These are phyloP conservation scores for Solanum appendiculatum DNA, from an alignment of 257 asterid genomes.

Conservation along the genomic window DNA sequence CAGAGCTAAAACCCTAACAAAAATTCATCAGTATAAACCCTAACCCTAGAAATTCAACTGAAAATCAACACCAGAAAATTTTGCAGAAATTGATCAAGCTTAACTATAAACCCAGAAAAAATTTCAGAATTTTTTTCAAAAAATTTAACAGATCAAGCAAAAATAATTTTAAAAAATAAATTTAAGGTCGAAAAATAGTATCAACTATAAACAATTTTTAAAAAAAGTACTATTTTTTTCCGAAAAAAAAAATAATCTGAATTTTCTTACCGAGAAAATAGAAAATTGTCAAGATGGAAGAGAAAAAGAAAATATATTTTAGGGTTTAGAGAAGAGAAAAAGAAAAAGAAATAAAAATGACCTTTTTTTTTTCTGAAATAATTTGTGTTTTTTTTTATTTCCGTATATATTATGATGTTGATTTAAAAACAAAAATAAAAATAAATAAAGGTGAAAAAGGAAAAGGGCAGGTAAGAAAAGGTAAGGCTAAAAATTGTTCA, in stretches of 20 bases:
- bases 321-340: background rate
- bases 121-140: background rate
- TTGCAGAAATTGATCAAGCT: background rate
- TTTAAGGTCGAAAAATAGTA: background rate
- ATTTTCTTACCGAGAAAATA: background rate
- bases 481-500: background rate
- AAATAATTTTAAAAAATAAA: background rate
- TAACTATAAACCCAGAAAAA: background rate
- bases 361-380: background rate
- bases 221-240: background rate
- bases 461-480: background rate
- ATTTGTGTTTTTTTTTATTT: background rate
- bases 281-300: background rate
- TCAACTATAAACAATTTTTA: background rate
- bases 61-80: background rate
- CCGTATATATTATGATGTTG: background rate
- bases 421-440: background rate
- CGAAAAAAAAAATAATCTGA: background rate
- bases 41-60: background rate
- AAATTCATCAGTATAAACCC: background rate
- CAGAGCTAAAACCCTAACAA: background rate
- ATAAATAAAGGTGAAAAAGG: background rate
- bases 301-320: background rate
- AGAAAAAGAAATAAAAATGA: too few relatives aligned
- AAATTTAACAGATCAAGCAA: background rate